phyloP scores from a whole-genome alignment of 306 rosid species.

The Dalbergia cochinchinensis region DNA sequence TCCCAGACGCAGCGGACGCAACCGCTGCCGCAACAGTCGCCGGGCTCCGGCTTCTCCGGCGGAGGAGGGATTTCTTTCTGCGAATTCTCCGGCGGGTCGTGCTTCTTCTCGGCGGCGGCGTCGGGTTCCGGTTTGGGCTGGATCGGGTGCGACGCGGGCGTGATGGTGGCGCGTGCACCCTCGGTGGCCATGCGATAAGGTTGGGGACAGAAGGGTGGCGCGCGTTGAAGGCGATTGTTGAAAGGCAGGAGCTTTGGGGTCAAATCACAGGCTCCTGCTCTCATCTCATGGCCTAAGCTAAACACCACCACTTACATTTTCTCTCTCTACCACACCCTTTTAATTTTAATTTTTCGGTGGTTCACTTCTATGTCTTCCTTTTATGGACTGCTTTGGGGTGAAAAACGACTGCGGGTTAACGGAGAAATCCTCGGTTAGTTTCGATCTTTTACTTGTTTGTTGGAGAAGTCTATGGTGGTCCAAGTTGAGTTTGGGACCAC shows the following conservation, averaged over 20 bases:
- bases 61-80: constrained; percentile 58
- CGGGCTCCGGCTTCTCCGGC: constrained; percentile 88
- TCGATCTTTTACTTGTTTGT: too few species aligned
- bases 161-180: not conserved
- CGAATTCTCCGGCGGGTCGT: not conserved
- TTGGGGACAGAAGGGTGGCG: constrained; percentile 41
- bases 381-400: too few species aligned
- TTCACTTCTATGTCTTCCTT: too few species aligned
- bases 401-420: too few species aligned
- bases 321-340: not conserved
- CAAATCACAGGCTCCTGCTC: constrained; percentile 16
- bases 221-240: constrained; percentile 27
- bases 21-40: constrained; percentile 94
- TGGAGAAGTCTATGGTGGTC: too few species aligned
- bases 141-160: constrained; percentile 47
- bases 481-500: too few species aligned
- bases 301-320: constrained; percentile 38
- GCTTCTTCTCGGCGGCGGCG: not conserved
- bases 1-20: constrained; percentile 98
- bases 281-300: constrained; percentile 49
- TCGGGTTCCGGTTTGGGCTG: constrained; percentile 31
- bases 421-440: too few species aligned
- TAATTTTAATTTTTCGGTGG: too few species aligned
- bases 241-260: constrained; percentile 42
- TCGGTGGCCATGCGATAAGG: constrained; percentile 50